These are phyloP conservation scores for Fusarium pseudonygamai DNA, from an alignment of 2,329 filamentous ascomycete genomes.

Conservation along the genomic window DNA sequence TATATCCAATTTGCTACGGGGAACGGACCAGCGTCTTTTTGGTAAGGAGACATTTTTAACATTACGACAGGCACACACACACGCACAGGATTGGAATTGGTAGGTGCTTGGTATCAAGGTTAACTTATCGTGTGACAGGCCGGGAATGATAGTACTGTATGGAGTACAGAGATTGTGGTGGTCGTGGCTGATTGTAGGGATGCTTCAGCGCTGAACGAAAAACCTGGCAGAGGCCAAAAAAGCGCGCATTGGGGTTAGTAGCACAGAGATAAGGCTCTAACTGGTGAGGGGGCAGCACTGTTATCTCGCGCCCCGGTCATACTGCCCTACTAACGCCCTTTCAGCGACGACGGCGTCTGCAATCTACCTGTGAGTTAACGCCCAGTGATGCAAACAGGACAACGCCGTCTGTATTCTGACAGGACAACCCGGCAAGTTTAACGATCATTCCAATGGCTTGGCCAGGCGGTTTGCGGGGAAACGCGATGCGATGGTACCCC, in stretches of 20 bases:
- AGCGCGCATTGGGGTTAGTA: constrained; percentile 25
- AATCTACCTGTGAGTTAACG: background rate
- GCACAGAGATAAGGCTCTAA: constrained; percentile 19
- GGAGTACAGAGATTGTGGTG: background rate
- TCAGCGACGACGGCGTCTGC: background rate
- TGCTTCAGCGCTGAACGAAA: constrained; percentile 2
- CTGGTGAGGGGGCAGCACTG: constrained; percentile 15
- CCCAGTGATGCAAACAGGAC: background rate
- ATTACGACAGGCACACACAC: background rate
- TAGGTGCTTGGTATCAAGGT: constrained; percentile 3
- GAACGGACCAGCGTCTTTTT: constrained; percentile 16
- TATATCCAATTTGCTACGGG: constrained; percentile 25
- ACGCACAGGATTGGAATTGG: background rate
- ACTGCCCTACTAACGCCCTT: background rate
- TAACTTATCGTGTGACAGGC: constrained; percentile 21
- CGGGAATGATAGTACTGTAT: constrained; percentile 24
- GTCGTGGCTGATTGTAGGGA: constrained; percentile 5
- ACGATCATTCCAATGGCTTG: background rate
- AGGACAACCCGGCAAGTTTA: background rate
- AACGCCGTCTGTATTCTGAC: background rate
- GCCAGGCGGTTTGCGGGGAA: constrained; percentile 24
- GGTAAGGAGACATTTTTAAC: background rate
- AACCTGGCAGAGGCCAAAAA: constrained; percentile 15
- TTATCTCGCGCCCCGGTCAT: constrained; percentile 30
- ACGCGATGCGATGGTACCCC: constrained; percentile 9